Base-by-base conservation (phyloP, 129 eudicot genomes). In the Lonicera japonica region DNA sequence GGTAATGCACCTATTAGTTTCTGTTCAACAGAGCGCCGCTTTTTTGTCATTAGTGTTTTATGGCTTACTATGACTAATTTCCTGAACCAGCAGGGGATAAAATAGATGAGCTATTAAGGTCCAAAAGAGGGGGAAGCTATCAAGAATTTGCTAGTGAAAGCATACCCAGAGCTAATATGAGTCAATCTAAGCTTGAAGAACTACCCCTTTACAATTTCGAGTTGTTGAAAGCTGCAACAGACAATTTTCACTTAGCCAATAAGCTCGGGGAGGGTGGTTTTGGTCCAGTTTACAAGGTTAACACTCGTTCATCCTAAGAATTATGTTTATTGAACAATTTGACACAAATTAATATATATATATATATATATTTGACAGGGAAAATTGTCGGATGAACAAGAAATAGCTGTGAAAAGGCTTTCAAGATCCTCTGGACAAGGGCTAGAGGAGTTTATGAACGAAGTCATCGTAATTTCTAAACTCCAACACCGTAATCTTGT, bases 401-500 rank as follows among this genome's bases (percentile, higher is more conserved):
- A 69, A 79, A 61, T 79, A 36, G 84, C 84, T 1, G 84, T 79
- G 16, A 79, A 79, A 46, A 70, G 84, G 66, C 84, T 79, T 40
- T 78, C 83, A 52, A 68, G 53, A 54, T 66, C 73, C 57, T 73
- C 84, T 9, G 73, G 77, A 34, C 84, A 79, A 61, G 84, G 84
- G 21, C 34, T 73, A 17, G 58, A 69, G 51, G 84, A 79, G 60
- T 79, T 79, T 25, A 74, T 69, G 77, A 79, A 73, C 66, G 84
- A 79, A 54, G 77, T 74, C 36, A 47, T 25, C 25, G 54, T 79
- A 51, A 79, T 79, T 10, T 74, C 80, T 16, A 79, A 79, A 56
- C 84, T 79, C 59, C 84, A 79, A 29, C 80, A 74, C 43, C 65
- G 77, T 11, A 79, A 79, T 70, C 80, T 79, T 19, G 84, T 79